Conservation (phyloP, 2,329 filamentous ascomycete genomes). For the Macrophomina pseudophaseolina region DNA sequence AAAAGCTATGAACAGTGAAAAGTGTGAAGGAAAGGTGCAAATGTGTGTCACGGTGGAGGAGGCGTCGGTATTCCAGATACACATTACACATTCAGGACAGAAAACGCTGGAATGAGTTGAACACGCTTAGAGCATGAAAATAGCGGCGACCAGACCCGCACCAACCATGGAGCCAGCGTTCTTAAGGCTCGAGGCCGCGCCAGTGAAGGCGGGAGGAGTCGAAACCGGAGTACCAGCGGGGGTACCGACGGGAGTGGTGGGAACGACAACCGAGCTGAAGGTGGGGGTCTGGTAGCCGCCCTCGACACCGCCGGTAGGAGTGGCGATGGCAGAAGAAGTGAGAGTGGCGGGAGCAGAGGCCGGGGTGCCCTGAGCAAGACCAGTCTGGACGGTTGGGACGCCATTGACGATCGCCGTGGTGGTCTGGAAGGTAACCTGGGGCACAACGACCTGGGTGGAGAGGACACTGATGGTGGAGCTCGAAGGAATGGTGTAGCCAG, state of each 20-base stretch:
- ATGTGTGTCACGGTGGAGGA: not conserved
- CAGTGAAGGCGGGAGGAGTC: slow-evolving; percentile 40
- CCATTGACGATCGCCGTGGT: slow-evolving; percentile 38
- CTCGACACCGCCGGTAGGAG: not conserved
- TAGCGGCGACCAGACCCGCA: slow-evolving; percentile 21
- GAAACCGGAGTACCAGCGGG: slow-evolving; percentile 32
- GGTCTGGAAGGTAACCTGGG: slow-evolving; percentile 52
- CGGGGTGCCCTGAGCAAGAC: slow-evolving; percentile 42
- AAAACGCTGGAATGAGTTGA: not conserved
- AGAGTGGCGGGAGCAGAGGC: slow-evolving; percentile 36
- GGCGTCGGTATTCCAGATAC: slow-evolving; percentile 23
- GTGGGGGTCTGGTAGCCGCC: slow-evolving; percentile 33
- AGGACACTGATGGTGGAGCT: slow-evolving; percentile 39
- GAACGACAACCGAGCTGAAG: slow-evolving; percentile 34
- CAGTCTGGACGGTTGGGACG: slow-evolving; percentile 39
- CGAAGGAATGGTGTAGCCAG: slow-evolving; percentile 36
- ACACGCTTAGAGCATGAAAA: slow-evolving; percentile 22
- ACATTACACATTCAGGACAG: slow-evolving; percentile 23
- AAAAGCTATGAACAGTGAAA: slow-evolving; percentile 9
- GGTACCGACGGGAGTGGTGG: slow-evolving; percentile 34
- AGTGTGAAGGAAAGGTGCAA: slow-evolving; percentile 1
- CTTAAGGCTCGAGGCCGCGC: slow-evolving; percentile 35
- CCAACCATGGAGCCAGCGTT: slow-evolving; percentile 25
- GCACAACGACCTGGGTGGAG: slow-evolving; percentile 52
- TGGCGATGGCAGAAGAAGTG: slow-evolving; percentile 11